Evolutionary conservation across 129 eudicot genomes (phyloP).

Genomic region (Artemisia tridentata): DNA sequence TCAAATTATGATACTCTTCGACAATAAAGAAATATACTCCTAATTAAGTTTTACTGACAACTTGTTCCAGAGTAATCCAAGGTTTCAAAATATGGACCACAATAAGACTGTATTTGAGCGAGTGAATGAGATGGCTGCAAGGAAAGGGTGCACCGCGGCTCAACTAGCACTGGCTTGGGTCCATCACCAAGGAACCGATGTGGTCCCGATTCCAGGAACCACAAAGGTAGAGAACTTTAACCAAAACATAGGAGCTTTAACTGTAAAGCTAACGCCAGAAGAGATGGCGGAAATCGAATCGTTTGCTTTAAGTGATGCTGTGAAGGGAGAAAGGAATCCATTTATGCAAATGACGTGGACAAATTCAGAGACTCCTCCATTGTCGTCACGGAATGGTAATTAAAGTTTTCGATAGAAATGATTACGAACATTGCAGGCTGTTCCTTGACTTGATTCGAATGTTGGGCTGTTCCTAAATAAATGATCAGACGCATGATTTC

Average conservation of each 20-base stretch:
- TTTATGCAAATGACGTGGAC: conserved; percentile 27
- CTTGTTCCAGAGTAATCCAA: conserved; percentile 34
- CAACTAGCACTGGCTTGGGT: conserved; percentile 66
- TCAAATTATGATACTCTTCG: not conserved
- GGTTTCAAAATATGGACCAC: conserved; percentile 51
- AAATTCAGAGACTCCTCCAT: conserved; percentile 46
- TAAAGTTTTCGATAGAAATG: conserved; percentile 1
- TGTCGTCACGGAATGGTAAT: conserved; percentile 40
- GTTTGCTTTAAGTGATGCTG: conserved; percentile 33
- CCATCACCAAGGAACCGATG: conserved; percentile 60
- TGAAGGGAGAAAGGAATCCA: conserved; percentile 44
- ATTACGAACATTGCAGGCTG: not conserved
- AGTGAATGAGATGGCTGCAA: conserved; percentile 41
- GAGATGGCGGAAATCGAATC: conserved; percentile 46
- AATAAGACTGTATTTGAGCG: conserved; percentile 40
- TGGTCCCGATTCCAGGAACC: conserved; percentile 60
- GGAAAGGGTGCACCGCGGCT: conserved; percentile 52
- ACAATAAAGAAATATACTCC: not conserved
- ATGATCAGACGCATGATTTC: no score
- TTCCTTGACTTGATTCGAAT: not conserved
- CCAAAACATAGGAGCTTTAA: conserved; percentile 47
- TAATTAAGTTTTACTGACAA: not conserved
- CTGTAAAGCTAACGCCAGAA: conserved; percentile 42
- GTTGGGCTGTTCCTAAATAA: no score
- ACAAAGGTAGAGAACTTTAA: conserved; percentile 49